Base-by-base conservation (phyloP, 495 filamentous ascomycete species). In the Daldinia caldariorum region DNA sequence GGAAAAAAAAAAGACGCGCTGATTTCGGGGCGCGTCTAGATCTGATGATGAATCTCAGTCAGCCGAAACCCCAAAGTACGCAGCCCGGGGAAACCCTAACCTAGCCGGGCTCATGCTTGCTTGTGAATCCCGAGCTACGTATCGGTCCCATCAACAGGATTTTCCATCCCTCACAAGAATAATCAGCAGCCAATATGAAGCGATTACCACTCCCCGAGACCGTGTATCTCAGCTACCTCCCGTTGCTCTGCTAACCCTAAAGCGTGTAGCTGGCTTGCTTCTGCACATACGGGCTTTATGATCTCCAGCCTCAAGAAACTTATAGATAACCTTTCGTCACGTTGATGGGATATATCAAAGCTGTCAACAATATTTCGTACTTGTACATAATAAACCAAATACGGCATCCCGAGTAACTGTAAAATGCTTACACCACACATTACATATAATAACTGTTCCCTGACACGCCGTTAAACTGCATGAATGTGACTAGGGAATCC, bases 21-120 rank as follows among this genome's bases (percentile, higher is more conserved):
- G 67, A 60, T 51, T 56, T 64, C 63, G 69, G 64, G 56, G 64
- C 64, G 70, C 64, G 65, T 72, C 20, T 58, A 68, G 53, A 72
- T 72, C 69, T 54, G 13, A 61, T 53, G 55, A 43, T 37, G 13
- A 35, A 53, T 31, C 56, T 16, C 41, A 31, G 56, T 29, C 29
- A 56, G 51, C 55, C 63, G 49, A 67, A 67, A 63, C 63, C 60
- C 37, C 22, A 43, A 22, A 45, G 58, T 51, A 62, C 47, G 14
- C 22, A 58, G 50, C 58, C 63, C 53, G 53, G 68, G 68, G 63
- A 58, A 68, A 71, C 41, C 66, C 31, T 49, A 61, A 55, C 45
- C 55, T 59, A 45, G 45, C 49, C 49, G 39, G 49, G 49, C 45
- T 58, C 55, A 43, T 60, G 16, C 38, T 50, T 5, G 53, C 31